Percentiles rank a stretch among this genome's conserved stretches.
phyloP scores from a whole-genome alignment of 1,284 basidiomycete species.

The Ustilago bromivora region DNA sequence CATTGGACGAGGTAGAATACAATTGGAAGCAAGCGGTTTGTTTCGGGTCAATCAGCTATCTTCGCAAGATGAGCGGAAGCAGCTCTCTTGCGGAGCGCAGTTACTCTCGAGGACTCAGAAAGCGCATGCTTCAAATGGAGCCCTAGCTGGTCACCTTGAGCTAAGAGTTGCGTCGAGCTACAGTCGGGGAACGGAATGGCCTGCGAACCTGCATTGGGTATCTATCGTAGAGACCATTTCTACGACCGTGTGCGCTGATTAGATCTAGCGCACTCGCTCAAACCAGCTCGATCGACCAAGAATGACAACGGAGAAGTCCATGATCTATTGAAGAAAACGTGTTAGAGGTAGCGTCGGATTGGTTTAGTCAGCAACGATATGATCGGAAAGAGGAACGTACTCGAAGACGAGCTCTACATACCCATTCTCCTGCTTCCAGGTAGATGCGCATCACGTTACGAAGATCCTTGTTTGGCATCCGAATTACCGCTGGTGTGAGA shows the following conservation, averaged over 20 bases:
- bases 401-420: constrained; percentile 27
- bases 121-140: too few species aligned
- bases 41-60: neutral
- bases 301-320: constrained; percentile 67
- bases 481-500: constrained; percentile 57
- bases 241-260: too few species aligned
- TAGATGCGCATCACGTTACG: constrained; percentile 64
- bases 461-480: constrained; percentile 64
- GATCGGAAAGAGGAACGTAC: neutral
- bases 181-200: neutral
- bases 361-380: neutral
- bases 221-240: neutral
- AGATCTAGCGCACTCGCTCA: constrained; percentile 62
- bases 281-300: constrained; percentile 66
- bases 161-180: neutral
- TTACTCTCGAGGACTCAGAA: too few species aligned
- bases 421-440: constrained; percentile 69
- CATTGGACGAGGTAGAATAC: neutral
- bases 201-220: constrained; percentile 12
- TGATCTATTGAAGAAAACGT: constrained; percentile 36
- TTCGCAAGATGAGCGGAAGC: neutral
- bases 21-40: neutral
- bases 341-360: too few species aligned
- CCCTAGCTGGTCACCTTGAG: neutral
- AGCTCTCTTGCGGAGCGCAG: neutral